Base-by-base conservation (phyloP, 2,329 filamentous ascomycete genomes). In the Exophiala lecanii-corni region DNA sequence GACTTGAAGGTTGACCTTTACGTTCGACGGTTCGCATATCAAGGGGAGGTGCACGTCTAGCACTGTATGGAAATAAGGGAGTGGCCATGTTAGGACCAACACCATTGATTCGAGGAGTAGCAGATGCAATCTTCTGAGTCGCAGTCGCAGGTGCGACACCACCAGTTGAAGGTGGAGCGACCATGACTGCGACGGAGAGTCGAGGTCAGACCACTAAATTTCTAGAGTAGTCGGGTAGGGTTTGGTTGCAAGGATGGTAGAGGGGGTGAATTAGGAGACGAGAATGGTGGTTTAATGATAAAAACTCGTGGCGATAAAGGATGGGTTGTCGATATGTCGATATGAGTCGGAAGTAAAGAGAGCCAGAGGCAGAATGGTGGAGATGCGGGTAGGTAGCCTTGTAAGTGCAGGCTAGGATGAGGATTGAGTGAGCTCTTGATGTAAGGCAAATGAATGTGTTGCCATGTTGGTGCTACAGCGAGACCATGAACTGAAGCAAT, bases 21-120 rank as follows among this genome's bases (percentile, higher is more conserved):
- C 91, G 84, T 71, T 97, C 92, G 48, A 98, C 92, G 1, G 88
- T 94, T 38, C 80, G 81, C 56, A 97, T 70, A 59, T 97, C 89
- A 49, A 98, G 72, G 35, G 88, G 79, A 45, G 74, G 71, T 30
- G 80, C 78, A 57, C 78, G 73, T 54, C 80, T 75, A 59, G 78
- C 78, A 66, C 79, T 83, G 59, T 83, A 68, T 38, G 81, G 80
- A 23, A 77, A 74, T 60, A 69, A 69, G 46, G 35, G 59, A 54
- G 66, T 65, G 30, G 66, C 62, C 59, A 71, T 67, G 49, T 63
- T 66, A 39, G 66, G 63, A 49, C 66, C 63, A 26, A 63, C 64
- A 53, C 63, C 68, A 47, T 67, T 64, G 31, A 62, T 62, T 39
- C 67, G 65, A 55, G 62, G 58, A 12, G 23, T 26, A 39, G 63